These are phyloP conservation scores for Phytophthora pinifolia DNA, from an alignment of 352 stramenopile genomes.

Conservation along the genomic window DNA sequence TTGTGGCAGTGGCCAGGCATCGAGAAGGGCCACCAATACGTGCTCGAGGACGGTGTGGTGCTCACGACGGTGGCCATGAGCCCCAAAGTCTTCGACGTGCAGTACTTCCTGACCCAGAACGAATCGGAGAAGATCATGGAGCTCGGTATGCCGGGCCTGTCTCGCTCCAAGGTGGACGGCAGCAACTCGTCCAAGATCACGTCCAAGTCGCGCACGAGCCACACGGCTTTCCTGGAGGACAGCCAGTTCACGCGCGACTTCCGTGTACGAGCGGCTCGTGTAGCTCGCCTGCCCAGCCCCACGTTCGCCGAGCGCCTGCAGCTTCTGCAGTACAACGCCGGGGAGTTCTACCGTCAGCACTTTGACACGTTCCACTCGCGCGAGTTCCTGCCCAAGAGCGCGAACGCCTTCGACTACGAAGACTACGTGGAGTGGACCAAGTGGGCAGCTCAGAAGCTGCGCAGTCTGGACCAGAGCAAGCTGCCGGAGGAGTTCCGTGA, in stretches of 20 bases:
- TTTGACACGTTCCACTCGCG: constrained; percentile 79
- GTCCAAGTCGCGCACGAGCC: constrained; percentile 65
- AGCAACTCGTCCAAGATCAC: constrained; percentile 62
- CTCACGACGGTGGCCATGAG: constrained; percentile 66
- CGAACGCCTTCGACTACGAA: constrained; percentile 38
- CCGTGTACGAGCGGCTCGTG: constrained; percentile 48
- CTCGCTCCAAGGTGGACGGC: constrained; percentile 69
- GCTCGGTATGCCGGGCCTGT: constrained; percentile 43
- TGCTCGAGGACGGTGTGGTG: constrained; percentile 61
- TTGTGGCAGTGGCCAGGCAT: constrained; percentile 82
- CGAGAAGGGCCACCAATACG: constrained; percentile 64
- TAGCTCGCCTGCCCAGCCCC: constrained; percentile 66
- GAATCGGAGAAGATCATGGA: constrained; percentile 64
- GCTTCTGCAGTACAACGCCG: constrained; percentile 69
- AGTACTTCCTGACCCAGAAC: constrained; percentile 57
- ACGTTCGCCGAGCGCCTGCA: constrained; percentile 70
- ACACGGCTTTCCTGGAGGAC: constrained; percentile 75
- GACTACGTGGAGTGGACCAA: constrained; percentile 64
- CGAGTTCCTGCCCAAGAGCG: constrained; percentile 60
- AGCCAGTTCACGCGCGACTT: constrained; percentile 68
- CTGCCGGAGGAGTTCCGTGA: constrained; percentile 56
- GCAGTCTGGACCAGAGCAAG: constrained; percentile 32
- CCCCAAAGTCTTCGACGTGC: constrained; percentile 77
- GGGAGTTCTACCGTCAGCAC: constrained; percentile 82
- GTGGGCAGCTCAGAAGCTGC: constrained; percentile 52